Base-by-base conservation (phyloP, 2,329 filamentous ascomycete species). In the Neonectria neomacrospora region DNA sequence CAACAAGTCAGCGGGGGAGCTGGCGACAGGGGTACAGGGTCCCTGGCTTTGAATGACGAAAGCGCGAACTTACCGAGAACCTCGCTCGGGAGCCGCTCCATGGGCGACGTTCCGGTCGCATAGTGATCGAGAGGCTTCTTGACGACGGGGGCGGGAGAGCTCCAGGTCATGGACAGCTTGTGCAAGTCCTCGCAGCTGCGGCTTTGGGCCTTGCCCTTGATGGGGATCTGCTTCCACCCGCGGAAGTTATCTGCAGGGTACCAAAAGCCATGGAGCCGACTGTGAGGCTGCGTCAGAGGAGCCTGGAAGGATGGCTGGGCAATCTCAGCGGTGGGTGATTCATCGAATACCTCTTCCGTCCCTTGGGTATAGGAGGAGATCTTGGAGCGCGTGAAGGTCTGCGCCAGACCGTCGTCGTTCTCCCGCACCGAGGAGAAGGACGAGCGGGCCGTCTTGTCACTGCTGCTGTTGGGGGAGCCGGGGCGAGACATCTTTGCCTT, bases 11-110 rank as follows among this genome's bases (percentile, higher is more conserved):
- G 71, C 58, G 60, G 45, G 44, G 57, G 58, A 42, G 39, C 53
- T 39, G 50, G 55, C 16, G 47, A 58, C 64, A 65, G 65, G 65
- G 68, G 54, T 64, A 51, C 55, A 37, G 54, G 42, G 52, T 55
- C 39, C 47, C 55, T 41, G 39, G 55, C 55, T 54, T 37, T 11
- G 48, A 34, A 60, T n/a, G 45, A 14, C 61, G 37, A 20, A 10
- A 41, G 8, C n/a, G 37, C n/a, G 5, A 42, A 73, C 89, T 79
- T 84, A 93, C 91, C 86, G 61, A 92, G 84, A 67, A 94, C 81
- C 78, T 94, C 91, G 54, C 85, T 82, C 0, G 91, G 91, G 8
- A 94, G 82, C 64, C 77, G 86, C 80, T 94, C 91, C 42, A 94
- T 79, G 26, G 84, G 81, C 22, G 90, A 81, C 22, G 80, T 74